Evolutionary conservation across 805 yeast genomes (phyloP), one percentile per base, ranked within the genome.

Genomic region (Osmozyma mogii): DNA sequence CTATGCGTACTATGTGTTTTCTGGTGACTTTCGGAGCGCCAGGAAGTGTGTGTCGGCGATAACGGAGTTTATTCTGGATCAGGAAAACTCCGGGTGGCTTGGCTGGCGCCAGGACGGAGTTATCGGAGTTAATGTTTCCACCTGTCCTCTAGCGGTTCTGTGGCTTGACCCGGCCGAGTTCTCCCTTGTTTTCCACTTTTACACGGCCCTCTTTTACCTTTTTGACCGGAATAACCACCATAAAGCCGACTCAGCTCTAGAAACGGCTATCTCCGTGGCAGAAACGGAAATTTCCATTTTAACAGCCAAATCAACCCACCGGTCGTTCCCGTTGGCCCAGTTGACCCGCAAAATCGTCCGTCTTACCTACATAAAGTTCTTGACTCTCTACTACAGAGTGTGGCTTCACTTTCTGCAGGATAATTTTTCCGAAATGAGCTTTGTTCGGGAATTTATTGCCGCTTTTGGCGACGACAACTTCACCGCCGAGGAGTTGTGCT

Each of bases 91-190:
- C 1, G 27, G 37, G 3, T 50, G 57, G 53, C 19, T 29, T 6
- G 28, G 23, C 18, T 56, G 70, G 68, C 34, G 27, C 10, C 50
- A 50, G 17, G 50, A 52, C 30, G 66, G 65, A 1, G 24, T 25
- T 1, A 20, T 41, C 17, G 13, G 22, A 6, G 6, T 35, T 4
- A 17, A 23, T 5, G 17, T 35, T 6, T 30, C 35, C 4, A 21
- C 9, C 5, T 25, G 26, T 5, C 28, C 29, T 11, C 61, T 36
- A 40, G 56, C 49, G 14, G 39, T 65, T 2, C 43, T 45, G 12
- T 70, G 75, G 73, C 31, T 68, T 9, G 51, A 57, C 9, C 51
- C 64, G 4, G 61, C 58, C 24, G 72, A 68, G 32, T 65, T 63
- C 41, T 54, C 58, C 6, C 50, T 64, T 13, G 31, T 57, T 24